These are phyloP conservation scores for Backusella parvicylindrica DNA, from an alignment of 192 early-diverging fungal genomes.

Conservation along the genomic window DNA sequence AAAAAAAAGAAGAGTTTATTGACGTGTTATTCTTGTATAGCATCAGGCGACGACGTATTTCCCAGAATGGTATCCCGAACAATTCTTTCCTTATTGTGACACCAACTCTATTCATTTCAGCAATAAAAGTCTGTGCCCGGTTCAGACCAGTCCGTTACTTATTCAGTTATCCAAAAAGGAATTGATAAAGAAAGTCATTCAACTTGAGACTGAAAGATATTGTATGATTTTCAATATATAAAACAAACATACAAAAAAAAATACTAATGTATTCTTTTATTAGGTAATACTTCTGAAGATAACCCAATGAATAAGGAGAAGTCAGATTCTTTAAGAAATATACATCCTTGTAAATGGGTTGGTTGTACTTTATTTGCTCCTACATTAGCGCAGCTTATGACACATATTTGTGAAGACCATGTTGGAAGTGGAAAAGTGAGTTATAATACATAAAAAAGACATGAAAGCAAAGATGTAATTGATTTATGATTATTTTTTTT, in stretches of 20 bases:
- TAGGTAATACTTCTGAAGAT: background rate
- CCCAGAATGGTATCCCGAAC: background rate
- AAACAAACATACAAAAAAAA: background rate
- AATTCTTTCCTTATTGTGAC: background rate
- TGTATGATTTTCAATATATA: background rate
- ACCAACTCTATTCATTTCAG: background rate
- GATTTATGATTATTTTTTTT: background rate
- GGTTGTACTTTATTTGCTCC: background rate
- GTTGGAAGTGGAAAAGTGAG: slow-evolving; percentile 52
- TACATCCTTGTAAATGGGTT: slow-evolving; percentile 13
- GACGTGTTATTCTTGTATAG: background rate
- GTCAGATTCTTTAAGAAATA: background rate
- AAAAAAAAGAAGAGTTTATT: background rate
- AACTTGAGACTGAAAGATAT: slow-evolving; percentile 24
- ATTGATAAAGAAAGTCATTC: slow-evolving; percentile 20
- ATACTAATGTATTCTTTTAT: background rate
- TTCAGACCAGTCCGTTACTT: background rate
- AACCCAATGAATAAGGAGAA: slow-evolving; percentile 3
- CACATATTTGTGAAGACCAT: slow-evolving; percentile 46
- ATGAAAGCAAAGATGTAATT: background rate
- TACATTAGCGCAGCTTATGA: slow-evolving; percentile 28
- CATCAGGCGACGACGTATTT: background rate
- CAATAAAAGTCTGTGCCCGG: background rate
- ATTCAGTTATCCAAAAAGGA: slow-evolving; percentile 14
- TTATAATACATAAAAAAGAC: background rate